Percentiles rank a stretch among this genome's conserved stretches.
Conservation (phyloP, 1,139 yeast species). For the Pichia sp. region DNA sequence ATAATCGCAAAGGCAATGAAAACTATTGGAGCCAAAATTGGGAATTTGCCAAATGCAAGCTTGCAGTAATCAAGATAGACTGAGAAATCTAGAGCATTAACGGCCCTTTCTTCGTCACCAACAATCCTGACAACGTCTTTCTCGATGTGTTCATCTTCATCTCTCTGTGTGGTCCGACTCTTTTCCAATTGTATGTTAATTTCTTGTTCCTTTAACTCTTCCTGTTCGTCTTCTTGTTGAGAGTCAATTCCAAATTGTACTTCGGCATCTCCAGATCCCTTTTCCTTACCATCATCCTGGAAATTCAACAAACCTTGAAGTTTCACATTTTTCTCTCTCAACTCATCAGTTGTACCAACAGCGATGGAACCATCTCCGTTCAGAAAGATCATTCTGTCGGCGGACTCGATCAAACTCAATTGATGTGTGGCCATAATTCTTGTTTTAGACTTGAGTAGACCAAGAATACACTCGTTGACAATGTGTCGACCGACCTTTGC, state of each 20-base stretch:
- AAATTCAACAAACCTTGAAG: slow-evolving; percentile 52
- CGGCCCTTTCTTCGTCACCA: slow-evolving; percentile 35
- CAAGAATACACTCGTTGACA: slow-evolving; percentile 62
- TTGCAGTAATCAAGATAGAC: slow-evolving; percentile 51
- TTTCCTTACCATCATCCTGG: slow-evolving; percentile 31
- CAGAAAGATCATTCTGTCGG: slow-evolving; percentile 65
- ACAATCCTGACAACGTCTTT: slow-evolving; percentile 28
- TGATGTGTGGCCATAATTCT: slow-evolving; percentile 84
- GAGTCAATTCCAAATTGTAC: neutral
- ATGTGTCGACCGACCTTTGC: slow-evolving; percentile 83
- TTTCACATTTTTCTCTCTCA: slow-evolving; percentile 41
- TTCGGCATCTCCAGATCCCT: slow-evolving; percentile 26
- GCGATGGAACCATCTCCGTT: slow-evolving; percentile 62
- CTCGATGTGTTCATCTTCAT: neutral
- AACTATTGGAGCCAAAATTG: slow-evolving; percentile 39
- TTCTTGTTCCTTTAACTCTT: slow-evolving; percentile 9
- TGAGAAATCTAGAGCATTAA: slow-evolving; percentile 31
- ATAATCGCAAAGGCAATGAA: slow-evolving; percentile 39
- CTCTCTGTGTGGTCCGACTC: neutral
- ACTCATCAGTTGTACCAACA: slow-evolving; percentile 53
- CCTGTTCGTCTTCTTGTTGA: slow-evolving; percentile 15
- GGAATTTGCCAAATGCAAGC: slow-evolving; percentile 52
- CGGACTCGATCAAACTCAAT: slow-evolving; percentile 59
- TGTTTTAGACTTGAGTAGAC: slow-evolving; percentile 53
- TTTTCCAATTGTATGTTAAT: neutral